Evolutionary conservation across 2,329 filamentous ascomycete genomes (phyloP).

Genomic region (Hypoxylon sp.): DNA sequence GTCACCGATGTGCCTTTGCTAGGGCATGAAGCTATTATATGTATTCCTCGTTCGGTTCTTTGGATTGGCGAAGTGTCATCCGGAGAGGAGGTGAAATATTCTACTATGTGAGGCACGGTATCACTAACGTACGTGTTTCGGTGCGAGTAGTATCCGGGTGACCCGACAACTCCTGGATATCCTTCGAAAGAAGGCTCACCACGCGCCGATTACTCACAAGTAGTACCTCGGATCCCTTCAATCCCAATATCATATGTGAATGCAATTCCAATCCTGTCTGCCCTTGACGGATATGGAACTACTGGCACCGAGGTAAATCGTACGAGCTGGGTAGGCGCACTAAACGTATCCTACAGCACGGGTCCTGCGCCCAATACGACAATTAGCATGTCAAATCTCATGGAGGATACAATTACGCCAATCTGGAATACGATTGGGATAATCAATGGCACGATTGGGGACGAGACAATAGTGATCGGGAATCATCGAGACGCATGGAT

Average conservation of each 20-base stretch:
- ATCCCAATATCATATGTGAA: slow-evolving; percentile 85
- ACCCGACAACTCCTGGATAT: slow-evolving; percentile 88
- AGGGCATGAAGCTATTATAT: not conserved
- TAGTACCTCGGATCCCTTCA: slow-evolving; percentile 82
- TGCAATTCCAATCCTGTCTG: slow-evolving; percentile 81
- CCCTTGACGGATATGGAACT: slow-evolving; percentile 82
- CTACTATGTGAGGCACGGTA: not conserved
- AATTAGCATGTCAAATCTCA: slow-evolving; percentile 76
- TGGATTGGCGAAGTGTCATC: not conserved
- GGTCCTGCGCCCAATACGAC: slow-evolving; percentile 68
- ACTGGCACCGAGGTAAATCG: slow-evolving; percentile 76
- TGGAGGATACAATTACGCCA: slow-evolving; percentile 77
- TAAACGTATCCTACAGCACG: slow-evolving; percentile 61
- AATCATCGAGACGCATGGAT: slow-evolving; percentile 90
- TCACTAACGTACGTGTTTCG: not conserved
- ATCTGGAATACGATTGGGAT: slow-evolving; percentile 85
- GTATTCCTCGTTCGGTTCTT: not conserved
- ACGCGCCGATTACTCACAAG: slow-evolving; percentile 72
- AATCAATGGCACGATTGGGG: slow-evolving; percentile 81
- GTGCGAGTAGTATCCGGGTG: slow-evolving; percentile 60
- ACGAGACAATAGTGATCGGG: slow-evolving; percentile 83
- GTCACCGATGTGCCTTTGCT: not conserved
- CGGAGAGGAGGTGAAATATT: not conserved
- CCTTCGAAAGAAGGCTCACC: slow-evolving; percentile 80
- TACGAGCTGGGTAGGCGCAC: slow-evolving; percentile 69